These are phyloP conservation scores for Tetracladium marchalianum DNA, from an alignment of 495 filamentous ascomycete species.

Conservation along the genomic window DNA sequence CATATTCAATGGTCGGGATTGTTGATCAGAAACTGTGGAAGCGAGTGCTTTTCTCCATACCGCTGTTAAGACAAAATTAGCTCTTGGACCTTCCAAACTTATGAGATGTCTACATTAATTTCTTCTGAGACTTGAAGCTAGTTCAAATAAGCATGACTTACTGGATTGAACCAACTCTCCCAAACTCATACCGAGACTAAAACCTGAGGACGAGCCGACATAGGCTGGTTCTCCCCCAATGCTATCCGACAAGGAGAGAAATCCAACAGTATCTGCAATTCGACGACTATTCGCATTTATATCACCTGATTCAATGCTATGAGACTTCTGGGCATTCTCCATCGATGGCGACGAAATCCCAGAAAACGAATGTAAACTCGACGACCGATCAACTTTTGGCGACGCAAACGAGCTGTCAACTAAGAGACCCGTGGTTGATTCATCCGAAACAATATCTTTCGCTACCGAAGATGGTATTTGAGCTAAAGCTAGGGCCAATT, in stretches of 20 bases:
- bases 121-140: too few species aligned
- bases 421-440: background rate
- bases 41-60: conserved; percentile 41
- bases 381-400: conserved; percentile 38
- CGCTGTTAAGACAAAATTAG: conserved; percentile 18
- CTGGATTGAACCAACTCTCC: conserved; percentile 43
- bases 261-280: conserved; percentile 40
- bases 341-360: conserved; percentile 16
- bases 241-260: conserved; percentile 24
- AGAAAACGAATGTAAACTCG: conserved; percentile 27
- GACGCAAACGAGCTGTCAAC: conserved; percentile 34
- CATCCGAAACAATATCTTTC: background rate
- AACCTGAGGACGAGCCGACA: conserved; percentile 41
- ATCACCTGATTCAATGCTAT: conserved; percentile 15
- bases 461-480: conserved; percentile 21
- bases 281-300: conserved; percentile 24
- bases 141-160: too few species aligned
- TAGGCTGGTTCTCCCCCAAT: conserved; percentile 41
- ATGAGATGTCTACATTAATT: too few species aligned
- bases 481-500: conserved; percentile 22
- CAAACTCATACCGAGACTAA: conserved; percentile 38
- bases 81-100: too few species aligned
- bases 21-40: conserved; percentile 26
- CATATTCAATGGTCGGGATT: conserved; percentile 23
- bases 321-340: conserved; percentile 21